A percentile compares a stretch with the other conserved stretches of the same genome.
These are phyloP conservation scores for Phyllachora maydis DNA, from an alignment of 2,329 filamentous ascomycete genomes.

Conservation along the genomic window DNA sequence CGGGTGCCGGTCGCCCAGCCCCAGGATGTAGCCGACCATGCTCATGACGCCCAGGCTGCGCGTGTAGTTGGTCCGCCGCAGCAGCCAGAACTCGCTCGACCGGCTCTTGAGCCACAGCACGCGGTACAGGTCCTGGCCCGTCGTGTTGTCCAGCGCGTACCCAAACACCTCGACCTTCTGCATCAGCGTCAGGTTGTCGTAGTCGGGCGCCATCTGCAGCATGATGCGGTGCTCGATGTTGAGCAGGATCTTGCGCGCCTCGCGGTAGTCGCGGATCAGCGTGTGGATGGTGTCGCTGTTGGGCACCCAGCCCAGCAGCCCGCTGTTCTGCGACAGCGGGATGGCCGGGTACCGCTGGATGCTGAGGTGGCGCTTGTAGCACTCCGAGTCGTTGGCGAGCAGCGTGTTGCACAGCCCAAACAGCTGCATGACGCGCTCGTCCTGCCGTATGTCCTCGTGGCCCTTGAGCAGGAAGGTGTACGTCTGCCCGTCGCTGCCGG, in stretches of 20 bases:
- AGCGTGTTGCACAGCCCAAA: constrained; percentile 96
- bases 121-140: constrained; percentile 91
- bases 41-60: constrained; percentile 96
- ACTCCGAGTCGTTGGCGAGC: constrained; percentile 81
- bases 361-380: constrained; percentile 88
- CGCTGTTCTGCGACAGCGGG: constrained; percentile 87
- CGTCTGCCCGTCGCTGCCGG: constrained; percentile 69
- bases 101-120: constrained; percentile 98
- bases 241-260: constrained; percentile 88
- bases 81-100: constrained; percentile 93
- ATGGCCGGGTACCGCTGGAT: constrained; percentile 96
- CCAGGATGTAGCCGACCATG: constrained; percentile 99
- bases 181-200: constrained; percentile 96
- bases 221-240: constrained; percentile 99
- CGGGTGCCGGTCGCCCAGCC: constrained; percentile 87
- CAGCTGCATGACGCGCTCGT: constrained; percentile 98
- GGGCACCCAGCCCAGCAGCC: constrained; percentile 86
- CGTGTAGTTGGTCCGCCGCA: constrained; percentile 96
- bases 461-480: constrained; percentile 91
- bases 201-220: constrained; percentile 98
- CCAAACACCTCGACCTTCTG: constrained; percentile 99
- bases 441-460: constrained; percentile 98
- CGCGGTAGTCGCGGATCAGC: constrained; percentile 90
- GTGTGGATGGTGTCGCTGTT: constrained; percentile 96
- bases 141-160: constrained; percentile 97